Base-by-base conservation (phyloP, 148 eudicot genomes). In the Limonium bicolor region DNA sequence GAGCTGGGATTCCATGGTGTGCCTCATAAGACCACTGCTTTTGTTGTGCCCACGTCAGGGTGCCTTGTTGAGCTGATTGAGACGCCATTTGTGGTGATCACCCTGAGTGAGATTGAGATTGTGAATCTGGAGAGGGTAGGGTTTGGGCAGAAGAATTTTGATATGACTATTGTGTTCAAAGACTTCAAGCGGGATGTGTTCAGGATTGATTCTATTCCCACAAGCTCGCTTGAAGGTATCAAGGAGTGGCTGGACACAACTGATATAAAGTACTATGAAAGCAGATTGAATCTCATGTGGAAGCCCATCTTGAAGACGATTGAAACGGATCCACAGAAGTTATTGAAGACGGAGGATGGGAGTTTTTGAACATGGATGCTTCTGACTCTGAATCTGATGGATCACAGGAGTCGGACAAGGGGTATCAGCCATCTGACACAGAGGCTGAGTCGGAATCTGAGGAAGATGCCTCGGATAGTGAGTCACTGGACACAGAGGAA, bases 1-100 rank as follows among this genome's bases (percentile, higher is more conserved):
- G 97, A 88, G 55, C 92, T 88, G 19, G 97, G 97, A 20, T 88
- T 88, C 61, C 73, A 80, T 54, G 97, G 97, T 38, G 97, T 88
- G 0, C 97, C 97, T 2, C 50, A 74, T 43, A 88, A 88, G 55
- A 61, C 97, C 10, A 83, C 97, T 0, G 92, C 86, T 21, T 88
- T 83, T 46, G 80, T 88, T 24, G 97, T 88, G 53, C 97, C 97
- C 22, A 83, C 94, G 20, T 83, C 97, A 16, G 72, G 77, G 62
- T 88, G 97, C 53, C 68, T 88, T 44, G 97, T 88, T 19, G 97
- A 88, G 70, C 63, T 88, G 62, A 62, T 83, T 27, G 97, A 88
- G 46, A 74, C 61, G 15, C 97, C 94, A 19, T 88, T 72, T 44
- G 67, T 88, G 16, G 97, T 88, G 42, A 59, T 83, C 51, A 60